Evolutionary conservation across 257 asterid genomes (phyloP), one percentile per base, ranked within the genome.

Genomic region (Solanum chilense): DNA sequence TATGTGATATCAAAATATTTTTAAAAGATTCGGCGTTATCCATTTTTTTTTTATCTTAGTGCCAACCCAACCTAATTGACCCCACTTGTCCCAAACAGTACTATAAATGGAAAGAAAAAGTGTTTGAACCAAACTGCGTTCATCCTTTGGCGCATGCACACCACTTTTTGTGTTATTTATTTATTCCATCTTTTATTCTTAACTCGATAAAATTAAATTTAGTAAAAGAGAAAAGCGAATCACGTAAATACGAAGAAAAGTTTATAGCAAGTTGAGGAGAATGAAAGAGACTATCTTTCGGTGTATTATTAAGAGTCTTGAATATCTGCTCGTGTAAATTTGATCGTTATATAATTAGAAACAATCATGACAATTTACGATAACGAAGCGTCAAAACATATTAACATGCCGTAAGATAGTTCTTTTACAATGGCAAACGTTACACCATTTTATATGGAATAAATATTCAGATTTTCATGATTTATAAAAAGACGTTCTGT

Each of bases 11-110:
- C 15, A 23, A 66, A 66, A 16, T 16, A 16, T 52, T 52, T 6
- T n/a, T n/a, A 9, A 33, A 41, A 86, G 88, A 86, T 86, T 86
- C 84, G 88, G 15, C 4, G 88, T 86, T 86, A 86, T 86, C 88
- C 84, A 52, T 58, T 52, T 49, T 71, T 83, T 52, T 49, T 71
- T 83, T 85, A 85, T 85, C 47, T 47, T 70, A 49, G 83, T 85
- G 71, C 85, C 85, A 73, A 62, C 70, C 35, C 37, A 33, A 70
- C 87, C 70, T 7, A 45, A n/a, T 45, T 27, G 58, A 13, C 71
- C 60, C 77, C 87, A 16, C 87, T 31, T 41, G 81, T 25, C 66
- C 66, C 80, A 4, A 11, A 21, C 71, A 31, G 66, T 84, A 42
- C 87, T 9, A 84, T 42, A 68, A 84, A 14, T 64, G 47, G 68